A percentile compares a stretch with the other conserved stretches of the same genome.
Evolutionary conservation across 2,329 filamentous ascomycete species (phyloP).

Genomic region (Boeremia exigua): DNA sequence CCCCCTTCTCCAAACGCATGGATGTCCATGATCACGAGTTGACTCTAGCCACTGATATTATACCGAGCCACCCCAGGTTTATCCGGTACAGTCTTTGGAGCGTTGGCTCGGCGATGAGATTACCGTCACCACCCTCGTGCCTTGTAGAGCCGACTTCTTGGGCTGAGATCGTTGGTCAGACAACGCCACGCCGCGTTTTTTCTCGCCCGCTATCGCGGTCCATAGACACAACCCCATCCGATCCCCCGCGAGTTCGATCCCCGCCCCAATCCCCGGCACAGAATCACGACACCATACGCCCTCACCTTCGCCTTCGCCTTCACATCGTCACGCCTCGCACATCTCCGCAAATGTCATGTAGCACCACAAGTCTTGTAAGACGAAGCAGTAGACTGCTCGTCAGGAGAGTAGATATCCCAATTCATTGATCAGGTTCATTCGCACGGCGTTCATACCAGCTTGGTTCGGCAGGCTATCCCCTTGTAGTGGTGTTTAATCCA

Average conservation of each 20-base stretch:
- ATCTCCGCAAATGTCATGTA: slow-evolving; percentile 41
- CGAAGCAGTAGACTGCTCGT: slow-evolving; percentile 24
- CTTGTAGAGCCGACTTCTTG: not conserved
- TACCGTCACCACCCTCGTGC: not conserved
- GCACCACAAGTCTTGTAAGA: slow-evolving; percentile 43
- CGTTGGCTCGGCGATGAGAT: not conserved
- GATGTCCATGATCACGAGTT: not conserved
- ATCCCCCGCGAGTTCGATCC: slow-evolving; percentile 14
- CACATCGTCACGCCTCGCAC: slow-evolving; percentile 32
- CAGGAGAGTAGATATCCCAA: slow-evolving; percentile 37
- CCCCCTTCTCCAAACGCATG: slow-evolving; percentile 1
- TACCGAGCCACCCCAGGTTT: not conserved
- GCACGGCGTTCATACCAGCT: slow-evolving; percentile 20
- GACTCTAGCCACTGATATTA: not conserved
- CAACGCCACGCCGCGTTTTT: not conserved
- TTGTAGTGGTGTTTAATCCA: slow-evolving; percentile 12
- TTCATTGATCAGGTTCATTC: slow-evolving; percentile 20
- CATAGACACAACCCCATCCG: slow-evolving; percentile 7
- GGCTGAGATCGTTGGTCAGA: not conserved
- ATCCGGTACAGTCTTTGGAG: not conserved
- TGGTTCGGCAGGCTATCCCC: not conserved
- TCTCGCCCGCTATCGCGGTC: not conserved
- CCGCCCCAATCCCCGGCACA: slow-evolving; percentile 19
- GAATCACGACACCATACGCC: slow-evolving; percentile 17
- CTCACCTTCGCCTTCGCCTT: slow-evolving; percentile 21